Evolutionary conservation across 495 filamentous ascomycete species (phyloP).

Genomic region (Pseudoneurospora amorphoporcata): DNA sequence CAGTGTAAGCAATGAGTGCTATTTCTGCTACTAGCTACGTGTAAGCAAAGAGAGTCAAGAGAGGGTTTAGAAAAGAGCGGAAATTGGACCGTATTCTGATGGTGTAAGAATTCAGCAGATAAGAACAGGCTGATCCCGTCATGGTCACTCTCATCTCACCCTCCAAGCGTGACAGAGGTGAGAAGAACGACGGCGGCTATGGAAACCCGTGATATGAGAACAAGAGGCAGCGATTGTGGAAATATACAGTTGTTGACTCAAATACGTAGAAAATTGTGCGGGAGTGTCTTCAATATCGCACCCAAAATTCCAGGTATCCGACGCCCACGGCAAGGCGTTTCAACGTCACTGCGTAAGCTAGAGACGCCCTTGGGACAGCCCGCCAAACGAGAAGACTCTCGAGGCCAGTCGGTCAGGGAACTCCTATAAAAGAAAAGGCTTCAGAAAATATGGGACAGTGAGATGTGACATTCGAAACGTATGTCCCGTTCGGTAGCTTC

Average conservation of each 20-base stretch:
- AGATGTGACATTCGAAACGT: not conserved
- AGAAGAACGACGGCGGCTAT: not conserved
- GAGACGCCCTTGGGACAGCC: not conserved
- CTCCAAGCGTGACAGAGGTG: not conserved
- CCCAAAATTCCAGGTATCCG: not conserved
- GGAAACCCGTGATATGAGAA: not conserved
- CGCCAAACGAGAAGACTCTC: not conserved
- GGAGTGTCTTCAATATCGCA: not conserved
- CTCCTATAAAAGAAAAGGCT: not conserved
- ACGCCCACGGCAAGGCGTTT: not conserved
- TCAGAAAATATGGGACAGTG: not conserved
- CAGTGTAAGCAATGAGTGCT: not conserved
- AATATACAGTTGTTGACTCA: not conserved
- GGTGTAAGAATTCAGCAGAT: not conserved
- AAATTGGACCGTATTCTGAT: not conserved
- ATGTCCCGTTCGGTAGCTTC: not conserved
- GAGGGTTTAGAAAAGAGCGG: not conserved
- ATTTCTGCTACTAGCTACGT: too few relatives aligned
- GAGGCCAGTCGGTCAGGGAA: not conserved
- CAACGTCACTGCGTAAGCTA: not conserved
- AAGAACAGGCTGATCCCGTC: not conserved
- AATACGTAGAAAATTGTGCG: not conserved
- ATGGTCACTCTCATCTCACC: not conserved
- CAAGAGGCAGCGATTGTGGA: not conserved
- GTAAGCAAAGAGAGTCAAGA: not conserved